Percentiles rank a stretch among this genome's conserved stretches.
Conservation (phyloP, 139 green algal species). For the Picochlorum sp. region DNA sequence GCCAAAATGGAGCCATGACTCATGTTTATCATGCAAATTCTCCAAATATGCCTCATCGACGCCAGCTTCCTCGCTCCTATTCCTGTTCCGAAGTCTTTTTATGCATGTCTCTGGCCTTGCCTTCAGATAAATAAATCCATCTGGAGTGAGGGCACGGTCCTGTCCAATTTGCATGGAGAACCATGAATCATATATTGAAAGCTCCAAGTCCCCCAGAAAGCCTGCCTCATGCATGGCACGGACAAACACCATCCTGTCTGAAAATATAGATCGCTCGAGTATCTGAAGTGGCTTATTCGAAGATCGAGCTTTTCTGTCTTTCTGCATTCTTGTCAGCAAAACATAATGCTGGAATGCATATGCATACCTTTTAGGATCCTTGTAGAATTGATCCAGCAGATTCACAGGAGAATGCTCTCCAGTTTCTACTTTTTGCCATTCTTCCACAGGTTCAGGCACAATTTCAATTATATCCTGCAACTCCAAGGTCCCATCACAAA, state of each 20-base stretch:
- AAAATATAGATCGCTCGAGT: slow-evolving; percentile 93
- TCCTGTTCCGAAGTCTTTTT: slow-evolving; percentile 47
- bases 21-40: slow-evolving; percentile 80
- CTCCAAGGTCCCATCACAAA: slow-evolving; percentile 19
- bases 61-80: slow-evolving; percentile 42
- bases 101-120: slow-evolving; percentile 67
- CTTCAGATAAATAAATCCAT: slow-evolving; percentile 93
- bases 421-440: slow-evolving; percentile 76
- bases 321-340: slow-evolving; percentile 78
- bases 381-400: slow-evolving; percentile 89
- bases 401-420: slow-evolving; percentile 48
- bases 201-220: slow-evolving; percentile 79
- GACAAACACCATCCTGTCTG: slow-evolving; percentile 97
- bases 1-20: slow-evolving; percentile 74
- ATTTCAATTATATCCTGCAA: slow-evolving; percentile 58
- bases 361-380: slow-evolving; percentile 70
- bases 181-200: slow-evolving; percentile 81
- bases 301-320: slow-evolving; percentile 49
- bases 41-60: slow-evolving; percentile 73
- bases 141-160: slow-evolving; percentile 54
- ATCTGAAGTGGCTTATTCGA: slow-evolving; percentile 52
- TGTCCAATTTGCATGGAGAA: slow-evolving; percentile 43
- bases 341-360: slow-evolving; percentile 99
- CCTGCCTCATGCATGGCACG: slow-evolving; percentile 68
- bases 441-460: slow-evolving; percentile 85